Conservation (phyloP, 1,284 basidiomycete species). For the Taiwanofungus camphoratus region DNA sequence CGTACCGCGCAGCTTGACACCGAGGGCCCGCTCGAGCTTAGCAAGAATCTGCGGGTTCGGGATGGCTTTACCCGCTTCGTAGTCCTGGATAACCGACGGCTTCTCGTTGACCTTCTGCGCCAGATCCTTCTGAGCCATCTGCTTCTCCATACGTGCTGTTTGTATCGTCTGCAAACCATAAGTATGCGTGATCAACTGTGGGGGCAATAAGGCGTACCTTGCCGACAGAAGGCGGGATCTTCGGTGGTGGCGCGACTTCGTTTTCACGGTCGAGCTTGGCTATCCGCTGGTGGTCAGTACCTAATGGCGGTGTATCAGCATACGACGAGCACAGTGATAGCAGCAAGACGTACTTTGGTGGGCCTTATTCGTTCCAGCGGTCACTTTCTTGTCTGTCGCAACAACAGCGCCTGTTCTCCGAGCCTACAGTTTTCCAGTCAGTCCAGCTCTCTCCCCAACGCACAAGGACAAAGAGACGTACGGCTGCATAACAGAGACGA, state of each 20-base stretch:
- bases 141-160: slow-evolving; percentile 71
- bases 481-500: slow-evolving; percentile 34
- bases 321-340: not conserved
- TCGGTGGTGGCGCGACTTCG: slow-evolving; percentile 92
- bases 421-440: slow-evolving; percentile 40
- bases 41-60: slow-evolving; percentile 87
- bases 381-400: slow-evolving; percentile 72
- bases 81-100: slow-evolving; percentile 82
- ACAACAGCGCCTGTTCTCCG: slow-evolving; percentile 67
- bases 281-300: slow-evolving; percentile 90
- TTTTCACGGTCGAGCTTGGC: slow-evolving; percentile 94
- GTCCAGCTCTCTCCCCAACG: not conserved
- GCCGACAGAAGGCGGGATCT: slow-evolving; percentile 76
- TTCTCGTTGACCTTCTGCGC: slow-evolving; percentile 93
- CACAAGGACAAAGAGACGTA: slow-evolving; percentile 29
- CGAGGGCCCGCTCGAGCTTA: slow-evolving; percentile 88
- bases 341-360: slow-evolving; percentile 50
- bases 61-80: slow-evolving; percentile 85
- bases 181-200: not conserved
- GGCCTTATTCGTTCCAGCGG: slow-evolving; percentile 65
- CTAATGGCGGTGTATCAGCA: slow-evolving; percentile 33
- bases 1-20: slow-evolving; percentile 88
- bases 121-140: slow-evolving; percentile 89
- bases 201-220: slow-evolving; percentile 46
- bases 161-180: slow-evolving; percentile 66